Base-by-base conservation (phyloP, 192 early-diverging fungal species). In the Chytriomyces sp. region DNA sequence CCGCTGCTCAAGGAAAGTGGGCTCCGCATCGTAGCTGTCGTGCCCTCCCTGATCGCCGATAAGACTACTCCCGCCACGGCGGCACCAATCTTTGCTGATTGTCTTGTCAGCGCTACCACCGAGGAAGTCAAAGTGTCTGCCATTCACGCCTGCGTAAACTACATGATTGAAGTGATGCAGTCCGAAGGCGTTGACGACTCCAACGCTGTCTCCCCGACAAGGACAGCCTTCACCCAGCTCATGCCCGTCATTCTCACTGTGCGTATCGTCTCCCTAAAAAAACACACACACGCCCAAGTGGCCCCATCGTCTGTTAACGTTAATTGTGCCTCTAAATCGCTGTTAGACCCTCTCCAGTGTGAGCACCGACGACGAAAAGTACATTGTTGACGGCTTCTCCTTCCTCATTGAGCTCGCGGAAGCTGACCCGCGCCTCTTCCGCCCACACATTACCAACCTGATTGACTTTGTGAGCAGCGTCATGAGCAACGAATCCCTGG, bases 11-110 rank as follows among this genome's bases (percentile, higher is more conserved):
- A 93, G 52, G 93, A 95, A 80, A 89, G 91, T 60, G 94, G 91
- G 55, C 95, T 96, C 84, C 90, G 91, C 68, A 91, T 99, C 64
- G 92, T 99, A 74, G 86, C 89, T 32, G 83, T 90, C 59, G 91
- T 94, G 44, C 91, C 95, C 41, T 85, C 85, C 31, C 69, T 96
- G 72, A 89, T 96, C 55, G 78, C 85, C 32, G 86, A 85, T 60
- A 88, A 94, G 79, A 59, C 73, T 5, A 86, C 90, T 72, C 81
- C 82, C 0, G 86, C 89, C 40, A 78, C 89, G 10, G 82, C 95
- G 71, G 91, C 85, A 65, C 81, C 79, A 12, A 86, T 93, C 12
- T 94, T 96, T 53, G 82, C 79, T 39, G 84, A 84, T 6, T 92
- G 90, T 58, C 83, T 98, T 68, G 80, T 84, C 52, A 92, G 93